A percentile compares a stretch with the other conserved stretches of the same genome.
These are phyloP conservation scores for Aspergillus ostianus DNA, from an alignment of 495 filamentous ascomycete genomes.

Conservation along the genomic window DNA sequence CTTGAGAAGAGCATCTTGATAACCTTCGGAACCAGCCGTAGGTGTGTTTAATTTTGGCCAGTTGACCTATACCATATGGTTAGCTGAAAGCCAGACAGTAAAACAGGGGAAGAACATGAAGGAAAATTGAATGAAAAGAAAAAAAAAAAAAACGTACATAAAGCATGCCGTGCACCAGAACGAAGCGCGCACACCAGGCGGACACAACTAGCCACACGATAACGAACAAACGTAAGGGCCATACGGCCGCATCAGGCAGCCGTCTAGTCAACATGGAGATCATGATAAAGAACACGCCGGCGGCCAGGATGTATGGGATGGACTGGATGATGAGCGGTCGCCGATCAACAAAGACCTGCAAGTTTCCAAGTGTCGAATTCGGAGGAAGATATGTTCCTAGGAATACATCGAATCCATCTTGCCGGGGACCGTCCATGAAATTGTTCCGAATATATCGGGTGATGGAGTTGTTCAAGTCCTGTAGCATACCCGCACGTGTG, in stretches of 20 bases:
- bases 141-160: conserved; percentile 63
- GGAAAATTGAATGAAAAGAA: neutral
- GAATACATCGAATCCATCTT: conserved; percentile 95
- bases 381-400: conserved; percentile 78
- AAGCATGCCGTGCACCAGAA: conserved; percentile 79
- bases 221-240: conserved; percentile 76
- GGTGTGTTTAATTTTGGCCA: conserved; percentile 95
- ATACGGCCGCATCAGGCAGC: conserved; percentile 63
- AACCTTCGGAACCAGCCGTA: conserved; percentile 79
- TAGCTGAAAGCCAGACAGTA: neutral
- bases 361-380: conserved; percentile 58
- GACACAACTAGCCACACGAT: conserved; percentile 70
- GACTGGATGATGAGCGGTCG: conserved; percentile 82
- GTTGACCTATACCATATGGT: conserved; percentile 66
- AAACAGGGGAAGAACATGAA: no score
- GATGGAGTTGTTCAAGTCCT: conserved; percentile 78
- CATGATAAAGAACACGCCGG: conserved; percentile 82
- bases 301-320: conserved; percentile 84
- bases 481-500: conserved; percentile 75
- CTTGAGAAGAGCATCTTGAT: conserved; percentile 78
- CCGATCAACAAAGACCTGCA: conserved; percentile 78
- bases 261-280: conserved; percentile 71
- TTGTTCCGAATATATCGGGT: conserved; percentile 88
- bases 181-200: conserved; percentile 69
- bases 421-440: conserved; percentile 85